Evolutionary conservation across 2,329 filamentous ascomycete species (phyloP).

Genomic region (Aspergillus hiratsukae): DNA sequence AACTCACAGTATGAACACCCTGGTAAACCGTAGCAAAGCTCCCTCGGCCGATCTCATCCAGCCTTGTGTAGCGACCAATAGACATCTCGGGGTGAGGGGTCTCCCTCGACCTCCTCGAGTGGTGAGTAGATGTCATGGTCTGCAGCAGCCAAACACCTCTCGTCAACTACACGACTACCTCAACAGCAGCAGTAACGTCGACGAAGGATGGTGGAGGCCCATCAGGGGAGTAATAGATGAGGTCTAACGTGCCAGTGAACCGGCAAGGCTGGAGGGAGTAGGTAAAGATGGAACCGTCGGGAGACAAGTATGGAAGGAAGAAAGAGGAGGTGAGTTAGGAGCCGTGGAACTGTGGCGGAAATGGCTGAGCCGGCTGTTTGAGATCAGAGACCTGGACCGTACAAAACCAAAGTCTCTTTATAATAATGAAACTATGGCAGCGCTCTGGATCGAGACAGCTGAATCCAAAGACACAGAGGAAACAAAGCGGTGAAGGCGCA

Average conservation of each 20-base stretch:
- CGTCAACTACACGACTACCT: constrained; percentile 36
- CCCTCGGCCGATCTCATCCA: constrained; percentile 90
- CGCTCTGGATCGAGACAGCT: background rate
- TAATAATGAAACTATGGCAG: background rate
- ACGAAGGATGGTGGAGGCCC: constrained; percentile 26
- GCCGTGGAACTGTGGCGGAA: constrained; percentile 15
- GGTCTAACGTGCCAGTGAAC: constrained; percentile 1
- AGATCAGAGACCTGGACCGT: background rate
- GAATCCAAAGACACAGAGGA: background rate
- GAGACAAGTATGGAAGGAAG: constrained; percentile 4
- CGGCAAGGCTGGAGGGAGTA: constrained; percentile 13
- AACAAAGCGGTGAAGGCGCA: constrained; percentile 19
- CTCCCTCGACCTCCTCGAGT: constrained; percentile 39
- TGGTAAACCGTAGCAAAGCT: constrained; percentile 96
- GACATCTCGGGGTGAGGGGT: constrained; percentile 31
- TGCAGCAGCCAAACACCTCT: constrained; percentile 17
- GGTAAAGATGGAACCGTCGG: constrained; percentile 10
- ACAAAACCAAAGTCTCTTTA: background rate
- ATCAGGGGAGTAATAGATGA: constrained; percentile 27
- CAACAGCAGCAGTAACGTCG: constrained; percentile 23
- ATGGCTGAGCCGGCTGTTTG: constrained; percentile 3
- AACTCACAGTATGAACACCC: constrained; percentile 74
- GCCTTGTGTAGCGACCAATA: constrained; percentile 74
- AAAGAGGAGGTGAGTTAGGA: constrained; percentile 4
- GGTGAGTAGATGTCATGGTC: constrained; percentile 39